These are phyloP conservation scores for Peronosclerospora sorghi DNA, from an alignment of 352 stramenopile species.

Conservation along the genomic window DNA sequence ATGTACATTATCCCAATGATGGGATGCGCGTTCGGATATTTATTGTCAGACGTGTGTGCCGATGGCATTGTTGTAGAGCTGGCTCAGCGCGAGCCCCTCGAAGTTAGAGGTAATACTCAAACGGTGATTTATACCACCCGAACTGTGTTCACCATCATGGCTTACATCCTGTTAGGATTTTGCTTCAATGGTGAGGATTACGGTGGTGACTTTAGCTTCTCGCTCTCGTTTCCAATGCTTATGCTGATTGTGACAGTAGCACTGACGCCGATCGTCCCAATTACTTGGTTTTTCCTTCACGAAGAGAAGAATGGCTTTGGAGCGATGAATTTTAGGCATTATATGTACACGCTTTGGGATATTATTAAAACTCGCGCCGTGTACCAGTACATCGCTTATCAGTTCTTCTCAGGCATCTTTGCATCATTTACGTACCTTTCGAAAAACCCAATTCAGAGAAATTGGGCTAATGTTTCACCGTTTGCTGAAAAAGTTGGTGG, in stretches of 20 bases:
- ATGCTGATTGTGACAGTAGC: conserved; percentile 35
- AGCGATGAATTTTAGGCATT: conserved; percentile 16
- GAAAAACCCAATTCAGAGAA: conserved; percentile 38
- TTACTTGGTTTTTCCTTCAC: conserved; percentile 21
- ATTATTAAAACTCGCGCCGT: conserved; percentile 48
- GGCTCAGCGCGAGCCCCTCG: conserved; percentile 36
- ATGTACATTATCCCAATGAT: conserved; percentile 63
- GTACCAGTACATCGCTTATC: conserved; percentile 49
- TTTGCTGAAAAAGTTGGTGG: conserved; percentile 47
- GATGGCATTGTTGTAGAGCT: conserved; percentile 59
- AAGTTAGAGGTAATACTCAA: conserved; percentile 39
- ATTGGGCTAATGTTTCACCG: conserved; percentile 46
- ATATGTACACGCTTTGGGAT: conserved; percentile 37
- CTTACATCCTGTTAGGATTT: conserved; percentile 31
- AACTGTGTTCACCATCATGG: conserved; percentile 35
- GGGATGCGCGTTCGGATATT: conserved; percentile 53
- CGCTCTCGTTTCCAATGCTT: conserved; percentile 35
- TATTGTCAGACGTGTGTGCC: conserved; percentile 42
- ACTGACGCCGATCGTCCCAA: conserved; percentile 22
- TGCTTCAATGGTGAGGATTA: conserved; percentile 45
- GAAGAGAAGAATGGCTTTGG: conserved; percentile 11
- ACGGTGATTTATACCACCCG: conserved; percentile 46
- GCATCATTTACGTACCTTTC: conserved; percentile 53
- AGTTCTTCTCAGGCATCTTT: conserved; percentile 53
- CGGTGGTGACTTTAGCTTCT: conserved; percentile 40